These are phyloP conservation scores for Alternaria metachromatica DNA, from an alignment of 2,329 filamentous ascomycete species.

Conservation along the genomic window DNA sequence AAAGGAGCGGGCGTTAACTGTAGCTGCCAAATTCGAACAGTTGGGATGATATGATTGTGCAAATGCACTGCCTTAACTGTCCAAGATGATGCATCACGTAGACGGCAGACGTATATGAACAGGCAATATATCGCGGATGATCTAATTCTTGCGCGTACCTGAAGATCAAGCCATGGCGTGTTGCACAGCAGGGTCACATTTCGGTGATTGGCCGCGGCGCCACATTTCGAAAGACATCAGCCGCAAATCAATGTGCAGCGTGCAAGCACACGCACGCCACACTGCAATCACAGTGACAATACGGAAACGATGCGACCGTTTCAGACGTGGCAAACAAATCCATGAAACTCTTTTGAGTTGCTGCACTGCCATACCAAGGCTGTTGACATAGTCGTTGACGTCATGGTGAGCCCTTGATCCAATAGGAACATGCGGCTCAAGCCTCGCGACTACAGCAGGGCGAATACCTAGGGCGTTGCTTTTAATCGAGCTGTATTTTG, in stretches of 20 bases:
- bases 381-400: slow-evolving; percentile 11
- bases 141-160: not conserved
- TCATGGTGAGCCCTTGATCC: slow-evolving; percentile 10
- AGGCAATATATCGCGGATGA: not conserved
- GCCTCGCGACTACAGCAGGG: not conserved
- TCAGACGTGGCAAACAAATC: not conserved
- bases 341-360: not conserved
- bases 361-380: slow-evolving; percentile 4
- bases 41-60: not conserved
- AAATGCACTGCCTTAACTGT: not conserved
- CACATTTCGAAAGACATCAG: not conserved
- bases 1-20: not conserved
- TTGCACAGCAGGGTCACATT: not conserved
- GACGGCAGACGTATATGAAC: not conserved
- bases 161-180: not conserved
- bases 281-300: not conserved
- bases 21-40: not conserved
- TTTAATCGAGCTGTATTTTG: not conserved
- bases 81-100: not conserved
- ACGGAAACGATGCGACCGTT: not conserved
- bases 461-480: not conserved
- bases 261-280: not conserved
- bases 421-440: slow-evolving; percentile 7
- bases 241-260: not conserved
- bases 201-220: slow-evolving; percentile 2